These are phyloP conservation scores for Microthlaspi erraticum DNA, from an alignment of 345 rosid species.

Conservation along the genomic window DNA sequence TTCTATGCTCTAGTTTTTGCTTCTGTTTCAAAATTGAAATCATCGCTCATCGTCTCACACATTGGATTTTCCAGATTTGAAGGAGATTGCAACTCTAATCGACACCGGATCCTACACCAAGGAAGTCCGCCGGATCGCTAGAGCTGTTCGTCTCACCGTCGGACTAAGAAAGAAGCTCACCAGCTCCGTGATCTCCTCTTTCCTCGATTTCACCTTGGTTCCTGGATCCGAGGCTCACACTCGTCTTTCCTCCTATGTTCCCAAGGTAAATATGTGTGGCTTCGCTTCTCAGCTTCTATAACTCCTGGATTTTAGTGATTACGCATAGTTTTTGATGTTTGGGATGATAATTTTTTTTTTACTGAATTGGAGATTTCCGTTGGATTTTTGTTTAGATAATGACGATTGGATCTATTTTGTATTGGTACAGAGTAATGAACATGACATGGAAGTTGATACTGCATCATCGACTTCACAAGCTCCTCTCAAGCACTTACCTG, in stretches of 20 bases:
- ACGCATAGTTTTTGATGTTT: not conserved
- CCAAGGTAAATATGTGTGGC: constrained; percentile 51
- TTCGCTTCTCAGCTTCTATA: not conserved
- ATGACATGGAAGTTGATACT: constrained; percentile 90
- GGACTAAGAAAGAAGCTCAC: constrained; percentile 68
- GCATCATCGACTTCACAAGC: constrained; percentile 61
- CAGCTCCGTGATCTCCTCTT: constrained; percentile 53
- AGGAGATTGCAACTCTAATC: constrained; percentile 71
- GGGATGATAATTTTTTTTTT: not conserved
- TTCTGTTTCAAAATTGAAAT: constrained; percentile 5
- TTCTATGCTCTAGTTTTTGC: not conserved
- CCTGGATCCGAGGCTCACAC: constrained; percentile 67
- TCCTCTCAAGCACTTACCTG: constrained; percentile 61
- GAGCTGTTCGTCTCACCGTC: constrained; percentile 72
- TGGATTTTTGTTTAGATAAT: not conserved
- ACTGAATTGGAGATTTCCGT: not conserved
- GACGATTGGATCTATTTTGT: not conserved
- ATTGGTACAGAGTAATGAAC: constrained; percentile 63
- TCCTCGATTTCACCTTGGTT: constrained; percentile 64
- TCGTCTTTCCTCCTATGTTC: constrained; percentile 60
- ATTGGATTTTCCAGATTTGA: constrained; percentile 56
- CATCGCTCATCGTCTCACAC: not conserved
- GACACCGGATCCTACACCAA: constrained; percentile 70
- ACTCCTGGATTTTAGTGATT: not conserved
- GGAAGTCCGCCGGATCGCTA: constrained; percentile 74